Percentiles rank a stretch among this genome's conserved stretches.
These are phyloP conservation scores for Fimicolochytrium jonesii DNA, from an alignment of 192 early-diverging fungal genomes.

Conservation along the genomic window DNA sequence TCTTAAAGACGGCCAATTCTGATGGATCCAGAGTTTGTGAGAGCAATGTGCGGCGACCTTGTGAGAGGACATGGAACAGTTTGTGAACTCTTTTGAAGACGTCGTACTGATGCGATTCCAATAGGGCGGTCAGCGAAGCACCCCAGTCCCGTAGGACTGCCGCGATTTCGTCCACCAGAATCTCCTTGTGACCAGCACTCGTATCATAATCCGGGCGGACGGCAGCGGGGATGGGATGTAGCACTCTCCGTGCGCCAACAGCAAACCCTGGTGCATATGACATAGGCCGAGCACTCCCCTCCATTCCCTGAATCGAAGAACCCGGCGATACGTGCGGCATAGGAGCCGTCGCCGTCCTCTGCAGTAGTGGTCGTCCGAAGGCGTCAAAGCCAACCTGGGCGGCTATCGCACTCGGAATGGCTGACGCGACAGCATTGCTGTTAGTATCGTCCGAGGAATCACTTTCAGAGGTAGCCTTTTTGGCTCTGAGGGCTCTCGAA, in stretches of 20 bases:
- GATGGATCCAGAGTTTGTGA: constrained; percentile 56
- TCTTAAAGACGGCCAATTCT: constrained; percentile 51
- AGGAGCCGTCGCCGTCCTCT: constrained; percentile 19
- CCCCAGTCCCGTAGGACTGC: constrained; percentile 63
- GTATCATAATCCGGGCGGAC: constrained; percentile 40
- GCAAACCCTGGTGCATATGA: constrained; percentile 20
- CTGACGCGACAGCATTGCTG: too few relatives aligned
- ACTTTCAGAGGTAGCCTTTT: not conserved
- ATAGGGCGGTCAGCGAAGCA: constrained; percentile 43
- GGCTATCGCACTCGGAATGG: too few relatives aligned
- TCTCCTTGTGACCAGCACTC: constrained; percentile 48
- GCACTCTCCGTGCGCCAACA: constrained; percentile 8
- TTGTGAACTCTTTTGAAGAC: constrained; percentile 47
- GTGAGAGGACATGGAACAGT: constrained; percentile 56
- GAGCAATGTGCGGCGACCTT: constrained; percentile 57
- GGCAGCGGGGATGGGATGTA: constrained; percentile 24
- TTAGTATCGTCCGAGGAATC: too few relatives aligned
- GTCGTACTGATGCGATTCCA: constrained; percentile 50
- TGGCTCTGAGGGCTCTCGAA: constrained; percentile 22
- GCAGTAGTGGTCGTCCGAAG: constrained; percentile 1
- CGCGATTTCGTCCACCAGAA: constrained; percentile 64
- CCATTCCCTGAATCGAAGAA: not conserved
- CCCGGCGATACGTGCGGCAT: not conserved
- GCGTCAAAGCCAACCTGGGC: too few relatives aligned
- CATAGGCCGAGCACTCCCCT: too few relatives aligned